These are phyloP conservation scores for Lactarius tabidus DNA, from an alignment of 768 basidiomycete species.

Conservation along the genomic window DNA sequence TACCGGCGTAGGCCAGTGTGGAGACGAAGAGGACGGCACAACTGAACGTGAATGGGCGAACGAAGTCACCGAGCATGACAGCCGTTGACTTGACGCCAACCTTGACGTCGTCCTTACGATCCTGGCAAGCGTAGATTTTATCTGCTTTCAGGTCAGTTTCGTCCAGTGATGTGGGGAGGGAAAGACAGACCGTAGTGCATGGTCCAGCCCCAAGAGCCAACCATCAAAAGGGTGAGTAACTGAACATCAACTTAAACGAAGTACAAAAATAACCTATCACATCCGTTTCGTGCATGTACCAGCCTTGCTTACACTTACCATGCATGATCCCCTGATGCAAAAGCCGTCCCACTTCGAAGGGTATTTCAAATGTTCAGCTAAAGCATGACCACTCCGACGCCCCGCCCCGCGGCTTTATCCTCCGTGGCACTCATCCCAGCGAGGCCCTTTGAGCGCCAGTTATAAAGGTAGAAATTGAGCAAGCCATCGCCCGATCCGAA, in stretches of 20 bases:
- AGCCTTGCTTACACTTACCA: background rate
- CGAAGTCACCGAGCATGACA: conserved; percentile 61
- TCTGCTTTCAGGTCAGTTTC: conserved; percentile 31
- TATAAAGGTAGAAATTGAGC: conserved; percentile 91
- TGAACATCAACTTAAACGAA: conserved; percentile 31
- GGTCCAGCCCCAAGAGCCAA: conserved; percentile 36
- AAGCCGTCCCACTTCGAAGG: background rate
- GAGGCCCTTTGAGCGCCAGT: conserved; percentile 83
- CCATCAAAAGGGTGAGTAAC: conserved; percentile 22
- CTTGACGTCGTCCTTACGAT: conserved; percentile 67
- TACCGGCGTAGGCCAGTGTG: conserved; percentile 50
- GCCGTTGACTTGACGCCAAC: conserved; percentile 74
- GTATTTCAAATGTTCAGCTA: conserved; percentile 39
- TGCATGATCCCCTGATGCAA: background rate
- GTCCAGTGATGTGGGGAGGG: background rate
- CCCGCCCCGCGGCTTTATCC: conserved; percentile 58
- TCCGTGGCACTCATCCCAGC: conserved; percentile 62
- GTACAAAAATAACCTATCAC: too few relatives aligned
- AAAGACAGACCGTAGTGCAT: conserved; percentile 39
- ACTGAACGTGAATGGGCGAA: conserved; percentile 50
- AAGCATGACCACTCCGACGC: conserved; percentile 95
- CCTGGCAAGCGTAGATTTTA: conserved; percentile 76
- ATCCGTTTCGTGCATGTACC: background rate
- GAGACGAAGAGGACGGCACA: conserved; percentile 53
- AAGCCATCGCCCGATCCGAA: conserved; percentile 92